These are phyloP conservation scores for Heliophila coronopifolia DNA, from an alignment of 441 rosid genomes.

Conservation along the genomic window DNA sequence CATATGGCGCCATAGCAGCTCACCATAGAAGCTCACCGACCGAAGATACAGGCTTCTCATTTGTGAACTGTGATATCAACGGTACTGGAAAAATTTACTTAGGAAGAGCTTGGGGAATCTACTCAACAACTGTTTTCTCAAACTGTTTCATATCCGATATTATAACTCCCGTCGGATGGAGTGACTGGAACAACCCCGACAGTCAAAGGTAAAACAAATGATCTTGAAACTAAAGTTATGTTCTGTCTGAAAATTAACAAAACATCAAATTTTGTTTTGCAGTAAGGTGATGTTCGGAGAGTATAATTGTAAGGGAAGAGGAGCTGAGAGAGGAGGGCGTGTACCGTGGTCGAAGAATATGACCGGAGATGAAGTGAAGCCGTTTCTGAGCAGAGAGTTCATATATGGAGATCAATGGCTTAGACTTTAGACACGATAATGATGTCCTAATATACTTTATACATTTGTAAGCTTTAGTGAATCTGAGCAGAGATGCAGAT, in stretches of 20 bases:
- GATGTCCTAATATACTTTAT: too few species aligned
- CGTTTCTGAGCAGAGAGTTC: constrained; percentile 50
- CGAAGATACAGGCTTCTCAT: constrained; percentile 51
- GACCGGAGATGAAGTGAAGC: constrained; percentile 43
- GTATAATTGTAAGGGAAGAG: constrained; percentile 64
- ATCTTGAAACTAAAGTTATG: background rate
- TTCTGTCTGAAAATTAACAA: constrained; percentile 10
- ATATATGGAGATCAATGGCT: constrained; percentile 78
- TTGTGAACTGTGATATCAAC: constrained; percentile 26
- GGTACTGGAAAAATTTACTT: constrained; percentile 57
- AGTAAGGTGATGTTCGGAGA: constrained; percentile 77
- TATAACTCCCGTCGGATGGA: constrained; percentile 52
- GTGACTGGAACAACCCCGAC: constrained; percentile 48
- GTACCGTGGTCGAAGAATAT: constrained; percentile 69
- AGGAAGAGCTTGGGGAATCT: constrained; percentile 57
- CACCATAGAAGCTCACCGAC: constrained; percentile 38
- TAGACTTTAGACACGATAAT: constrained; percentile 50
- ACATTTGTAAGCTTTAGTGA: too few species aligned
- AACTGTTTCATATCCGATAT: constrained; percentile 42
- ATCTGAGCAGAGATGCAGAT: too few species aligned
- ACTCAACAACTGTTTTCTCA: constrained; percentile 51
- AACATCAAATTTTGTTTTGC: constrained; percentile 10
- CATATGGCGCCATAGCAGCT: too few species aligned
- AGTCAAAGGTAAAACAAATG: constrained; percentile 39
- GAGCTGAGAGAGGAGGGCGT: constrained; percentile 52